Conservation (phyloP, 2,329 filamentous ascomycete species). For the Juglanconis sp. region DNA sequence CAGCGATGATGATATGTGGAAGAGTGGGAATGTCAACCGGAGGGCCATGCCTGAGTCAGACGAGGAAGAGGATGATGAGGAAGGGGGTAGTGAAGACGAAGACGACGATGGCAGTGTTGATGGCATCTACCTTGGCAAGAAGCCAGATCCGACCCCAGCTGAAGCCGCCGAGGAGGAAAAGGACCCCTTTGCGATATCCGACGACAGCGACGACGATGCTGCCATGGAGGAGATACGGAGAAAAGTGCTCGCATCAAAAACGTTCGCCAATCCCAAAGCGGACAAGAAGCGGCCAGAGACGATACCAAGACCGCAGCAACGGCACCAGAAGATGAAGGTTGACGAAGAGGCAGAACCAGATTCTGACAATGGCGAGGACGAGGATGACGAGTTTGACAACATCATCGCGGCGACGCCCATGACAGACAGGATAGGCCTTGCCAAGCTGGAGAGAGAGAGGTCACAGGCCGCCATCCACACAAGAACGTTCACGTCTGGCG, state of each 20-base stretch:
- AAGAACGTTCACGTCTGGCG: constrained; percentile 49
- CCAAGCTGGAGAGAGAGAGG: constrained; percentile 55
- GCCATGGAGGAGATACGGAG: constrained; percentile 91
- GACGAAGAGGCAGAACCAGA: constrained; percentile 62
- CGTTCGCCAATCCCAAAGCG: constrained; percentile 65
- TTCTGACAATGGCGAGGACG: constrained; percentile 41
- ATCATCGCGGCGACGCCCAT: constrained; percentile 90
- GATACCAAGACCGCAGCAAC: constrained; percentile 56
- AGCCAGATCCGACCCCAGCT: constrained; percentile 31
- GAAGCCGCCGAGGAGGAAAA: constrained; percentile 37
- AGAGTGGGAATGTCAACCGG: constrained; percentile 83
- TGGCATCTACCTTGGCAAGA: constrained; percentile 60
- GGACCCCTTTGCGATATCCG: constrained; percentile 74
- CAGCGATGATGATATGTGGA: constrained; percentile 77
- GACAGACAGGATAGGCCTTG: constrained; percentile 75
- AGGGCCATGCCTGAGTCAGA: constrained; percentile 40
- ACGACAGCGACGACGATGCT: constrained; percentile 74
- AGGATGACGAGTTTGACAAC: constrained; percentile 75
- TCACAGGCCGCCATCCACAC: constrained; percentile 45
- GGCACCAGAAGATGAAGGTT: constrained; percentile 61
- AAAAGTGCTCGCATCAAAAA: constrained; percentile 86
- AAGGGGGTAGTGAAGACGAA: constrained; percentile 45
- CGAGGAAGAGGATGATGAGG: constrained; percentile 46
- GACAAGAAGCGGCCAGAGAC: constrained; percentile 58
- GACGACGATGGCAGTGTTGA: constrained; percentile 46